These are phyloP conservation scores for Dendrobium chrysotoxum DNA, from an alignment of 106 monocot genomes.

Conservation along the genomic window DNA sequence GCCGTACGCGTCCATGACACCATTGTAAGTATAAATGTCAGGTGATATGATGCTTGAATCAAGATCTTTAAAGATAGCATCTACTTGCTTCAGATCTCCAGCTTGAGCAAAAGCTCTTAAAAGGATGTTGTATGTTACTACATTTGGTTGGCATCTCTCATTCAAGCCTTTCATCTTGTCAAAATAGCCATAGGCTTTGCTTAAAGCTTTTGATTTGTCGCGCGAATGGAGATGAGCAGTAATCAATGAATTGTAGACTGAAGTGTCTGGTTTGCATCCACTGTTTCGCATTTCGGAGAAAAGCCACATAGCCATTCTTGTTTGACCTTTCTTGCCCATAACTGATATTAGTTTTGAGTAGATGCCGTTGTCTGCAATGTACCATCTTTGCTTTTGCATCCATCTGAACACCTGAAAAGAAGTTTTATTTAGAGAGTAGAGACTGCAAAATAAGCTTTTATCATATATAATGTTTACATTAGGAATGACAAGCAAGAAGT, in stretches of 20 bases:
- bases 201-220: slow-evolving; percentile 73
- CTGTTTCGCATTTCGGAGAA: slow-evolving; percentile 95
- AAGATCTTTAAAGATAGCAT: slow-evolving; percentile 72
- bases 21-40: slow-evolving; percentile 84
- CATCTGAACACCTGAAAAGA: slow-evolving; percentile 79
- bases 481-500: too few relatives aligned
- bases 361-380: slow-evolving; percentile 93
- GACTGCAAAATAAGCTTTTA: too few relatives aligned
- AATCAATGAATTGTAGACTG: slow-evolving; percentile 89
- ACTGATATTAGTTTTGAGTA: slow-evolving; percentile 96
- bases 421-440: neutral
- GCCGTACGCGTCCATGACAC: slow-evolving; percentile 94
- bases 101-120: slow-evolving; percentile 87
- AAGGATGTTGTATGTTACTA: slow-evolving; percentile 92
- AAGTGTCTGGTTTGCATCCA: slow-evolving; percentile 86
- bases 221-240: slow-evolving; percentile 79
- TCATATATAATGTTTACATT: too few relatives aligned
- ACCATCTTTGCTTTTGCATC: slow-evolving; percentile 99
- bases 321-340: slow-evolving; percentile 97
- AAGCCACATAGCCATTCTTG: slow-evolving; percentile 98
- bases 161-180: slow-evolving; percentile 80
- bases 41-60: slow-evolving; percentile 50
- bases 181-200: slow-evolving; percentile 76
- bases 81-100: slow-evolving; percentile 63
- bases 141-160: slow-evolving; percentile 80